These are phyloP conservation scores for Blastocrithidia nonstop DNA, from an alignment of 208 protist species.

Conservation along the genomic window DNA sequence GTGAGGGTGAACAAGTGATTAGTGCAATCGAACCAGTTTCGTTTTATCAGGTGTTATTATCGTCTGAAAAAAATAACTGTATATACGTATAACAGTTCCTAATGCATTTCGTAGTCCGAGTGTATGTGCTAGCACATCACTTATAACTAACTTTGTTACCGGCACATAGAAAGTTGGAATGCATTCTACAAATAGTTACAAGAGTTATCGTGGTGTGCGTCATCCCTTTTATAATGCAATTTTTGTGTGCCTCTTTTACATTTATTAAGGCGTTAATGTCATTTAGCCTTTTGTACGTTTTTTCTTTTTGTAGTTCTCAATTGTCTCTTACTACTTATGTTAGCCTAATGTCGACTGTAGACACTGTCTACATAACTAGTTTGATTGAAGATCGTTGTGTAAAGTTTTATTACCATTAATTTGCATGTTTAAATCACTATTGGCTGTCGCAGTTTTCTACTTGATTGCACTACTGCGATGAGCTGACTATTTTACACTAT, in stretches of 20 bases:
- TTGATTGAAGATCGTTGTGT: neutral
- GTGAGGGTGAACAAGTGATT: slow-evolving; percentile 18
- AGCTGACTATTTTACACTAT: too few species aligned
- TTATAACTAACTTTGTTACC: slow-evolving; percentile 20
- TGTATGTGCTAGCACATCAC: slow-evolving; percentile 28
- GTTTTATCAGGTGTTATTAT: slow-evolving; percentile 14
- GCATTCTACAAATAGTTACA: slow-evolving; percentile 71
- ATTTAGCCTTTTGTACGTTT: neutral
- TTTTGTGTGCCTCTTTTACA: slow-evolving; percentile 30
- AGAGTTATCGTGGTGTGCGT: slow-evolving; percentile 40
- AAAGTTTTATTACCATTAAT: neutral
- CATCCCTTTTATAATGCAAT: slow-evolving; percentile 38
- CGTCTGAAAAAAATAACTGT: slow-evolving; percentile 56
- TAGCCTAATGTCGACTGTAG: too few species aligned
- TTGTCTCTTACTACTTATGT: neutral
- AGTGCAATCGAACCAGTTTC: slow-evolving; percentile 23
- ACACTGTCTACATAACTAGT: neutral
- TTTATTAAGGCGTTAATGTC: slow-evolving; percentile 10
- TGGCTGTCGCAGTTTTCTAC: neutral
- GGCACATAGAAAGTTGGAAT: slow-evolving; percentile 65
- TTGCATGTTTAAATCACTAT: neutral
- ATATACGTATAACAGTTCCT: slow-evolving; percentile 35
- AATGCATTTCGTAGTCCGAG: slow-evolving; percentile 32
- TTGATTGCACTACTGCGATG: too few species aligned
- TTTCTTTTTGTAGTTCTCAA: neutral